A percentile compares a stretch with the other conserved stretches of the same genome.
Conservation (phyloP, 116 monocot species). For the Papilionanthe hybrid region DNA sequence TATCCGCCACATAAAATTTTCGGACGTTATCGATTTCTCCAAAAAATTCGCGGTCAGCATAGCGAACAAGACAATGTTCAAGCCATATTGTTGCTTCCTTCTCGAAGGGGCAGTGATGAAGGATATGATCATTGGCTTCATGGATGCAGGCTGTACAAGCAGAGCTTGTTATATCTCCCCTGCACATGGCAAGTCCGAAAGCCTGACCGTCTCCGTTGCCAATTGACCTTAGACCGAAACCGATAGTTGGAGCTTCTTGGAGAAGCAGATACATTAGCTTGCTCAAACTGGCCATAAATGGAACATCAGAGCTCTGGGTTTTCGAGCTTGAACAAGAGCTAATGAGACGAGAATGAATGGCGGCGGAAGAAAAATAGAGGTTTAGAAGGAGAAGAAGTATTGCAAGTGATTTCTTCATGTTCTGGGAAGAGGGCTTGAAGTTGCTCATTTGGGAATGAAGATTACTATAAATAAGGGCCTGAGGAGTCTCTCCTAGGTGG, state of each 20-base stretch:
- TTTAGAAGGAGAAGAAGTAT: neutral
- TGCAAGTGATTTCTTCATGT: neutral
- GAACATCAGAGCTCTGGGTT: constrained; percentile 3
- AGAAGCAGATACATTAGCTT: constrained; percentile 3
- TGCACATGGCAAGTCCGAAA: constrained; percentile 33
- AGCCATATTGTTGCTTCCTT: constrained; percentile 7
- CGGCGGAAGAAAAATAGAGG: neutral
- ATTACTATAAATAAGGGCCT: neutral
- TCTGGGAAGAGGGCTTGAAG: neutral
- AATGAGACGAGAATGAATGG: neutral
- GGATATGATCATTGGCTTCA: neutral
- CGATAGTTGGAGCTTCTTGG: constrained; percentile 3
- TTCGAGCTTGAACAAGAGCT: neutral
- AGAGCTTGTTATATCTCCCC: constrained; percentile 15
- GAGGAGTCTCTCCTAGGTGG: too few species aligned
- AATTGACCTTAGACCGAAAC: constrained; percentile 12
- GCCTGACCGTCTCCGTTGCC: constrained; percentile 3
- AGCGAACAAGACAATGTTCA: constrained; percentile 35
- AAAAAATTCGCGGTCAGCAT: constrained; percentile 23
- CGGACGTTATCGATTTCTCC: neutral
- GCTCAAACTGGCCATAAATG: constrained; percentile 12
- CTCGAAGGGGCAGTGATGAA: constrained; percentile 3
- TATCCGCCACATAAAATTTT: neutral
- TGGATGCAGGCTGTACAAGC: constrained; percentile 26
- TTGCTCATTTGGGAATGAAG: neutral